A percentile compares a stretch with the other conserved stretches of the same genome.
These are phyloP conservation scores for Adenanthera pavonina DNA, from an alignment of 306 rosid species.

Conservation along the genomic window DNA sequence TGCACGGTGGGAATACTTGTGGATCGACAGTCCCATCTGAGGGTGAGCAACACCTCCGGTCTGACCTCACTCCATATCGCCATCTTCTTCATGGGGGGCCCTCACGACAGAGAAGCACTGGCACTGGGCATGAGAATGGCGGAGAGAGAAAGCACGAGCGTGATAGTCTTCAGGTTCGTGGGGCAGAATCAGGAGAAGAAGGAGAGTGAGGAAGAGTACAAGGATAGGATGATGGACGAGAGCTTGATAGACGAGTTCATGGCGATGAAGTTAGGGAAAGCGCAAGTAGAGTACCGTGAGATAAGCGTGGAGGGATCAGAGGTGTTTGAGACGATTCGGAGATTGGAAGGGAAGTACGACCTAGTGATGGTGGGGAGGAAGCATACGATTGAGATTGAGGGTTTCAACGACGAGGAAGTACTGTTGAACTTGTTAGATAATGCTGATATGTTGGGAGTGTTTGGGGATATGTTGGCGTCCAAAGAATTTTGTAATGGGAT, in stretches of 20 bases:
- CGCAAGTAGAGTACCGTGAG: constrained; percentile 18
- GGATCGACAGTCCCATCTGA: constrained; percentile 20
- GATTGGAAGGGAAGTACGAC: constrained; percentile 19
- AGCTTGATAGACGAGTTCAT: constrained; percentile 38
- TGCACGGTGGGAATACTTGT: constrained; percentile 54
- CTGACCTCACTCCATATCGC: constrained; percentile 35
- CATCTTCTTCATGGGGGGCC: constrained; percentile 46
- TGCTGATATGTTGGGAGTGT: constrained; percentile 44
- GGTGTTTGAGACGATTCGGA: constrained; percentile 15
- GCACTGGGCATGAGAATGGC: constrained; percentile 42
- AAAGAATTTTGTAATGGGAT: constrained; percentile 37
- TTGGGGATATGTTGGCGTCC: constrained; percentile 49
- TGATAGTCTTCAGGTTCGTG: constrained; percentile 23
- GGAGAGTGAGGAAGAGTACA: neutral
- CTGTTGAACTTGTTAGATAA: constrained; percentile 35
- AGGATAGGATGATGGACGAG: constrained; percentile 38
- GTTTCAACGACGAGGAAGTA: neutral
- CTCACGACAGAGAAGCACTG: constrained; percentile 49
- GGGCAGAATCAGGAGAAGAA: neutral
- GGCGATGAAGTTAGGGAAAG: constrained; percentile 8
- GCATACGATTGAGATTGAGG: neutral
- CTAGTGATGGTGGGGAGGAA: constrained; percentile 45
- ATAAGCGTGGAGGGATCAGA: constrained; percentile 28
- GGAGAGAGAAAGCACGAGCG: neutral
- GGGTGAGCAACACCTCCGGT: neutral